Percentiles rank a stretch among this genome's conserved stretches.
Conservation (phyloP, 75 land plant genomes). For the Gnetum montanum region DNA sequence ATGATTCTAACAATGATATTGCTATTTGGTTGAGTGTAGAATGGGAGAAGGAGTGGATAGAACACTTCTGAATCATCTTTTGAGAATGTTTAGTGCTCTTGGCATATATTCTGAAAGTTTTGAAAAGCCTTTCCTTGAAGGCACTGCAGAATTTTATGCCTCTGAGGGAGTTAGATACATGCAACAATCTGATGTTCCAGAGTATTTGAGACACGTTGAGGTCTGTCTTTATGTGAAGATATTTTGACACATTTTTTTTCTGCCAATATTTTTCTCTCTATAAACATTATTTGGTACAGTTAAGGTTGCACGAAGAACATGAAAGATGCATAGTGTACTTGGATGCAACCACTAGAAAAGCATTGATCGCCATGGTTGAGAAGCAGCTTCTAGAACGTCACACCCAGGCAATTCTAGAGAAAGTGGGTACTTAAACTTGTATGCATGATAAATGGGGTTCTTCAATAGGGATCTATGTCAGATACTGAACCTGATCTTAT, state of each 20-base stretch:
- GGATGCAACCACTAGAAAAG: conserved; percentile 81
- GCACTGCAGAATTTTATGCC: conserved; percentile 96
- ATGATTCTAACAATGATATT: too few species aligned
- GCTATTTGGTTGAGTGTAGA: conserved; percentile 27
- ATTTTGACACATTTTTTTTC: background rate
- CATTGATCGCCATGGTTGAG: conserved; percentile 69
- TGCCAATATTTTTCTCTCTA: background rate
- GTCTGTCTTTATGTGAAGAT: conserved; percentile 27
- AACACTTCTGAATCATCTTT: conserved; percentile 81
- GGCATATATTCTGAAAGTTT: conserved; percentile 94
- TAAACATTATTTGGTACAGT: conserved; percentile 26
- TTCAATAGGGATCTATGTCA: background rate
- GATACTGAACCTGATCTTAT: too few species aligned
- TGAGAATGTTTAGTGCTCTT: conserved; percentile 95
- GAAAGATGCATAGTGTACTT: conserved; percentile 89
- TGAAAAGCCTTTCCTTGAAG: conserved; percentile 86
- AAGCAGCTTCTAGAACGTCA: conserved; percentile 91
- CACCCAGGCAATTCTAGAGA: conserved; percentile 81
- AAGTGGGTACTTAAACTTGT: conserved; percentile 28
- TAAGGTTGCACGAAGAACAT: conserved; percentile 89
- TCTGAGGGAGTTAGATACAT: conserved; percentile 86
- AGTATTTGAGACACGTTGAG: conserved; percentile 97
- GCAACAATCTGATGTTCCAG: conserved; percentile 98
- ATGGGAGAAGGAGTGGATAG: conserved; percentile 93
- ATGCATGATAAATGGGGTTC: too few species aligned